Conservation (phyloP, 2,329 filamentous ascomycete species). For the Cladophialophora psammophila region DNA sequence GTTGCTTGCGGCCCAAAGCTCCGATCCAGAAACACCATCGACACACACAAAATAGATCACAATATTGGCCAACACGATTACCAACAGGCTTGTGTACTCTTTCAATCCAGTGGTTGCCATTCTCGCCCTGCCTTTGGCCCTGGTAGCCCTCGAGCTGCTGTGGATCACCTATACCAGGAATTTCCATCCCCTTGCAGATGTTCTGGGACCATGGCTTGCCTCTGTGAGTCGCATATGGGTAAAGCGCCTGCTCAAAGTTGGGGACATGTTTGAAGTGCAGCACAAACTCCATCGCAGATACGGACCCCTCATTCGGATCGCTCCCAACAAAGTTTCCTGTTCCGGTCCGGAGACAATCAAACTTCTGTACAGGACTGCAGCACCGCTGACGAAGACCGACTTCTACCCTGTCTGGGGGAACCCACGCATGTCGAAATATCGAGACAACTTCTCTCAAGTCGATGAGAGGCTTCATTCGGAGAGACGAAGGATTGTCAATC, state of each 20-base stretch:
- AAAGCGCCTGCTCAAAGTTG: constrained; percentile 37
- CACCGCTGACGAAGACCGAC: constrained; percentile 41
- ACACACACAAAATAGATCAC: too few relatives aligned
- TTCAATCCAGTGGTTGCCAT: background rate
- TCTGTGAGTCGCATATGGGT: constrained; percentile 43
- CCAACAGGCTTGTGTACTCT: background rate
- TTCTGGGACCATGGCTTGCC: constrained; percentile 45
- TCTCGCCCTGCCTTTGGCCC: background rate
- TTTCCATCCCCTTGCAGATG: constrained; percentile 41
- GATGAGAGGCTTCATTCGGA: constrained; percentile 42
- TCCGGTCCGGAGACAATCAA: constrained; percentile 41
- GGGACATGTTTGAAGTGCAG: constrained; percentile 41
- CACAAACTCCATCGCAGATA: constrained; percentile 33
- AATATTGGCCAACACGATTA: background rate
- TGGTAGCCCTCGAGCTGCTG: background rate
- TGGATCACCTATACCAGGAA: constrained; percentile 44
- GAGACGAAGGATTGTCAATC: constrained; percentile 42
- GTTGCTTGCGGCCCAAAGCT: too few relatives aligned
- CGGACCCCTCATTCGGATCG: constrained; percentile 47
- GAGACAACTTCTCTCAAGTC: constrained; percentile 40
- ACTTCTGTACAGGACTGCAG: constrained; percentile 40
- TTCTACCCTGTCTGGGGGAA: constrained; percentile 42
- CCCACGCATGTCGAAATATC: constrained; percentile 38
- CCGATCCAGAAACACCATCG: too few relatives aligned
- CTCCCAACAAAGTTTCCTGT: constrained; percentile 47